Conservation (phyloP, 345 rosid species). For the Populus pruinosa region DNA sequence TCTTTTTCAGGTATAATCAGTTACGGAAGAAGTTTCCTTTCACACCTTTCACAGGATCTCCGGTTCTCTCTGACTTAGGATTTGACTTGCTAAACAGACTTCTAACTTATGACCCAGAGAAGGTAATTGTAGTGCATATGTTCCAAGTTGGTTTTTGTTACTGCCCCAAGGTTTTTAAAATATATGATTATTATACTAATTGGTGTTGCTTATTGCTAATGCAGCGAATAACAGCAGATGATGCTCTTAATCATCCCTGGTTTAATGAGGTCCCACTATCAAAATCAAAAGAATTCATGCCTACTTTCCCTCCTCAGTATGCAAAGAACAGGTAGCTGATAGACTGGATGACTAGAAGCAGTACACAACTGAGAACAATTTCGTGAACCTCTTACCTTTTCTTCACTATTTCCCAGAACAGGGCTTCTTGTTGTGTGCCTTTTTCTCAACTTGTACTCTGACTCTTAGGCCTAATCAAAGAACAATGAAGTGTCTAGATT, state of each 20-base stretch:
- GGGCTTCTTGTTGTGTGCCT: background rate
- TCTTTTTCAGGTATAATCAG: conserved; percentile 52
- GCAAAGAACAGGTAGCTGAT: conserved; percentile 27
- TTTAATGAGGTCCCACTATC: conserved; percentile 75
- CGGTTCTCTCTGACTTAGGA: conserved; percentile 75
- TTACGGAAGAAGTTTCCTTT: conserved; percentile 82
- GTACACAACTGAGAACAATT: conserved; percentile 2
- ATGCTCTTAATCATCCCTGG: conserved; percentile 79
- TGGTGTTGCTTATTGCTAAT: conserved; percentile 11
- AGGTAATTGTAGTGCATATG: conserved; percentile 32
- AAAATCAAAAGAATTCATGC: conserved; percentile 70
- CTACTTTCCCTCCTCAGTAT: conserved; percentile 57
- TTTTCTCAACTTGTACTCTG: background rate
- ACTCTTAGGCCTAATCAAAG: background rate
- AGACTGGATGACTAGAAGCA: conserved; percentile 7
- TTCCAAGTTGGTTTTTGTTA: background rate
- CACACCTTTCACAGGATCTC: conserved; percentile 62
- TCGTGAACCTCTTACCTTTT: conserved; percentile 1
- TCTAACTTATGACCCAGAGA: conserved; percentile 67
- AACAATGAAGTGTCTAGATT: background rate
- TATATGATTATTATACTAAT: background rate
- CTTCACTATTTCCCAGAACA: background rate
- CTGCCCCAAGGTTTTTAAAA: background rate
- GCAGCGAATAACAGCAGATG: conserved; percentile 78
- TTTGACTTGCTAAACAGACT: conserved; percentile 71